Conservation (phyloP, 78 protist genomes). For the Goniomonas avonlea region DNA sequence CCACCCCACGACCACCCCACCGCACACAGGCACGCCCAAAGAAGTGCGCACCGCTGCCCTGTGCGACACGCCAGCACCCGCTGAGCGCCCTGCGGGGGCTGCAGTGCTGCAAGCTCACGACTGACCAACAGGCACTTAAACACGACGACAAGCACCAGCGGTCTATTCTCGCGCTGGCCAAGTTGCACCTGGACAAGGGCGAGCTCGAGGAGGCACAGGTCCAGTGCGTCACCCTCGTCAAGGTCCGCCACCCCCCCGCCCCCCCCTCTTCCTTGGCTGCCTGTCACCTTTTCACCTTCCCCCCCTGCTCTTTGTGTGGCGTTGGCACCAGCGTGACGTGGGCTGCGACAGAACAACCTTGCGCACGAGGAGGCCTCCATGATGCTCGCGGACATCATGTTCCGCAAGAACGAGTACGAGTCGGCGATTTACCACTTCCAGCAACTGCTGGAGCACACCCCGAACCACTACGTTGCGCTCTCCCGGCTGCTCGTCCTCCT, state of each 20-base stretch:
- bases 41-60: too few relatives aligned
- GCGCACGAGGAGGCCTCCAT: conserved; percentile 50
- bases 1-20: too few relatives aligned
- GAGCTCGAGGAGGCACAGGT: conserved; percentile 43
- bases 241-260: too few relatives aligned
- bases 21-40: conserved; percentile 3
- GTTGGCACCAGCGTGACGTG: not conserved
- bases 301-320: not conserved
- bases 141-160: conserved; percentile 21
- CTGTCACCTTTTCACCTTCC: too few relatives aligned
- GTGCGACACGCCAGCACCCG: too few relatives aligned
- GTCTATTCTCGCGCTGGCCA: conserved; percentile 49
- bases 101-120: too few relatives aligned
- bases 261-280: too few relatives aligned
- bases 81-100: too few relatives aligned
- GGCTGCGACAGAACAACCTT: conserved; percentile 40
- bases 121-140: conserved; percentile 50
- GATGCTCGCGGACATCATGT: conserved; percentile 64
- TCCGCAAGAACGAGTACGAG: conserved; percentile 33
- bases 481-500: conserved; percentile 41
- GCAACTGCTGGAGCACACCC: conserved; percentile 46
- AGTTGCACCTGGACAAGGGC: conserved; percentile 26
- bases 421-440: conserved; percentile 45
- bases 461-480: conserved; percentile 49
- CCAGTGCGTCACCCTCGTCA: conserved; percentile 34